Evolutionary conservation across 352 stramenopile genomes (phyloP).

Genomic region (Pythium apleroticum): DNA sequence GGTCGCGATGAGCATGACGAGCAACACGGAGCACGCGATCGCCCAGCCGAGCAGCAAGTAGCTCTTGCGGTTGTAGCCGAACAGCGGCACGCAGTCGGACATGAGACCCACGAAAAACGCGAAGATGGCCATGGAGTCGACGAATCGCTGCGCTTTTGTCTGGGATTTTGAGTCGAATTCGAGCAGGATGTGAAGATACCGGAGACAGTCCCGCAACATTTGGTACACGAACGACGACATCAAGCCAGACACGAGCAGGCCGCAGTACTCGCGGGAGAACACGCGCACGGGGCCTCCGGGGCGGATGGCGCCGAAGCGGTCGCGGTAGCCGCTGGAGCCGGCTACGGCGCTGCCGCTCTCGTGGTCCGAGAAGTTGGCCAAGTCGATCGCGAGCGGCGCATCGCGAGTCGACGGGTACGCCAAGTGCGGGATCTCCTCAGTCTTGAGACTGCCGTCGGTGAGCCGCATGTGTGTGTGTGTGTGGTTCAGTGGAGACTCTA

Average conservation of each 20-base stretch:
- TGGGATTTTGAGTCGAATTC: neutral
- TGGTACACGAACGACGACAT: constrained; percentile 14
- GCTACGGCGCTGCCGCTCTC: neutral
- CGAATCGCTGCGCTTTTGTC: neutral
- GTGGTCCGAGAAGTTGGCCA: neutral
- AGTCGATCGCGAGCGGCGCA: constrained; percentile 5
- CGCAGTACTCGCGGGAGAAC: constrained; percentile 19
- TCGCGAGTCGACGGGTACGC: constrained; percentile 9
- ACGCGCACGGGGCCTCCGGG: constrained; percentile 8
- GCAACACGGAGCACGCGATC: neutral
- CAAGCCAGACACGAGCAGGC: constrained; percentile 6
- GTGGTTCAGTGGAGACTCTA: neutral
- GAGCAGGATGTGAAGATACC: neutral
- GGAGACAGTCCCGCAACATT: constrained; percentile 10
- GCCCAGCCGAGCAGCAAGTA: neutral
- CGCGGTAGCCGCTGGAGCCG: neutral
- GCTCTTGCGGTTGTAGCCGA: neutral
- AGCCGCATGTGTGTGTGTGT: too few relatives aligned
- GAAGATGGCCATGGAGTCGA: neutral
- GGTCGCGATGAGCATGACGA: neutral
- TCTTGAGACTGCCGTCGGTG: neutral
- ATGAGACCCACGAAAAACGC: neutral
- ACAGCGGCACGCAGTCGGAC: neutral
- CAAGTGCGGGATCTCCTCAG: constrained; percentile 8
- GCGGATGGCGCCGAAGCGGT: constrained; percentile 4